phyloP scores from a whole-genome alignment of 768 basidiomycete species.

The Hemileccinum rubropunctum region DNA sequence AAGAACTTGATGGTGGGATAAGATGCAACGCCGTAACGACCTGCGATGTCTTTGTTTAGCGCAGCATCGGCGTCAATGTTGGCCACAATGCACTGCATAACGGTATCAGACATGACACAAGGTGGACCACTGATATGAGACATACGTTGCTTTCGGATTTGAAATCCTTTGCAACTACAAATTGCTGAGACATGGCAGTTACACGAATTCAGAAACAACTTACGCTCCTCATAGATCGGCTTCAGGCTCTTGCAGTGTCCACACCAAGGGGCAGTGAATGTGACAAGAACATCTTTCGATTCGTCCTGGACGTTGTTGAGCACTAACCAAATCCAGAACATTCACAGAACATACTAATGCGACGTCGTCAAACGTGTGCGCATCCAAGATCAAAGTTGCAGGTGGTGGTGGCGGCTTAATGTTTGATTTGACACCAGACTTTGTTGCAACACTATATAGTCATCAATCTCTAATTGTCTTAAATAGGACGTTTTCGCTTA shows the following conservation, averaged over 20 bases:
- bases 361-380: conserved; percentile 71
- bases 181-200: not conserved
- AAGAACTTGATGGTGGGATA: conserved; percentile 98
- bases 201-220: not conserved
- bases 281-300: conserved; percentile 79
- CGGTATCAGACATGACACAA: conserved; percentile 5
- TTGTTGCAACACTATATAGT: conserved; percentile 58
- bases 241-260: conserved; percentile 94
- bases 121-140: not conserved
- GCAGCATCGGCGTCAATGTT: conserved; percentile 89
- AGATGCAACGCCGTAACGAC: conserved; percentile 67
- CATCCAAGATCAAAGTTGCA: conserved; percentile 63
- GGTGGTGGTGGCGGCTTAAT: conserved; percentile 84
- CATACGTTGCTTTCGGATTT: conserved; percentile 70
- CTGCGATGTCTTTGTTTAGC: conserved; percentile 67
- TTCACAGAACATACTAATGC: conserved; percentile 50
- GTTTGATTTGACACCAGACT: conserved; percentile 81
- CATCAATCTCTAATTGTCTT: not conserved
- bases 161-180: conserved; percentile 73
- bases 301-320: conserved; percentile 42
- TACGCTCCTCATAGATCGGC: conserved; percentile 80
- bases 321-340: not conserved
- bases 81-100: conserved; percentile 75
- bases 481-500: conserved; percentile 36
- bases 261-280: conserved; percentile 87